These are phyloP conservation scores for Talaromyces rugulosus DNA, from an alignment of 2,329 filamentous ascomycete genomes.

Conservation along the genomic window DNA sequence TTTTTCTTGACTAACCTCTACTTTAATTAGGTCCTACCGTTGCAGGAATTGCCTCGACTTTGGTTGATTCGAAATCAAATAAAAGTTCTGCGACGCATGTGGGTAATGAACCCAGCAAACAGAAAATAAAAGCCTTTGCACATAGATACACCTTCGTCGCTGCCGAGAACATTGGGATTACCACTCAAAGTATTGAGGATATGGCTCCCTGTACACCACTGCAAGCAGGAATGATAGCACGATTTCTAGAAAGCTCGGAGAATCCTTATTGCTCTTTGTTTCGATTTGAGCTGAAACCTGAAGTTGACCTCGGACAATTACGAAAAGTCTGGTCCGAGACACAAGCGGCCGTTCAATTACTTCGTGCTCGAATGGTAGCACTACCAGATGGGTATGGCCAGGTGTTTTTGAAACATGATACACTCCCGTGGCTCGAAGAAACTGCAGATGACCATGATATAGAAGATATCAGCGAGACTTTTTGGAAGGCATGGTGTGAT, in stretches of 20 bases:
- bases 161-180: constrained; percentile 50
- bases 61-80: constrained; percentile 11
- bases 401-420: constrained; percentile 52
- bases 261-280: constrained; percentile 77
- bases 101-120: constrained; percentile 49
- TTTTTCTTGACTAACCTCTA: not conserved
- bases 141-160: constrained; percentile 56
- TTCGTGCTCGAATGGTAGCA: constrained; percentile 68
- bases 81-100: constrained; percentile 7
- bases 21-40: constrained; percentile 31
- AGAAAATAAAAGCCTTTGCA: constrained; percentile 59
- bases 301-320: constrained; percentile 48
- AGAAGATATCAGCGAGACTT: constrained; percentile 29
- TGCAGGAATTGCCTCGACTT: constrained; percentile 32
- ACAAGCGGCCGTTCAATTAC: constrained; percentile 54
- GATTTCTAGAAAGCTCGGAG: constrained; percentile 55
- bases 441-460: constrained; percentile 27
- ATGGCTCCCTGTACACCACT: constrained; percentile 80
- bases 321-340: constrained; percentile 55
- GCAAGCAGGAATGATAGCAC: constrained; percentile 80
- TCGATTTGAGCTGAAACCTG: constrained; percentile 49
- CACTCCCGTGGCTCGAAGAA: constrained; percentile 45
- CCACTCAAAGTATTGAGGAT: constrained; percentile 58
- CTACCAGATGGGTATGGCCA: constrained; percentile 76
- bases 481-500: constrained; percentile 50